Evolutionary conservation across 495 filamentous ascomycete species (phyloP), one percentile per base, ranked within the genome.

Genomic region (Penicillium crystallinum): DNA sequence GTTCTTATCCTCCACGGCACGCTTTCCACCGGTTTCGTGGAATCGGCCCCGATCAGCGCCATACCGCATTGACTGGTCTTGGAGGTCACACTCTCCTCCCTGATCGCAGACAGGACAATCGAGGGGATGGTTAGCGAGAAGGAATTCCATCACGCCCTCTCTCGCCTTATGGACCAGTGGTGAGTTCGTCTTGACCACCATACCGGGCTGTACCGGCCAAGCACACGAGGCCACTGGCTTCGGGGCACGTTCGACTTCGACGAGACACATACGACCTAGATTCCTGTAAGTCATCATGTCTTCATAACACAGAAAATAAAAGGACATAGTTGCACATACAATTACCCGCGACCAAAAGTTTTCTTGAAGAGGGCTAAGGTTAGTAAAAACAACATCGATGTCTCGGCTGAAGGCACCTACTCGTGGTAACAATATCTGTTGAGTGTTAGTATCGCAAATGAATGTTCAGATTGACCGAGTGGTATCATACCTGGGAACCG

Each of bases 101-200:
- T 98, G 93, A 67, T 98, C 93, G 72, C 93, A 98, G 67, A 98
- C 89, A 37, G 88, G 93, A 79, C 93, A 98, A 75, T 98, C 93
- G 58, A 98, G 81, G 12, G 93, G 93, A 69, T 98, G 93, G 63
- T 98, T 98, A 50, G 92, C 90, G 36, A 98, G 82, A 43, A 98
- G 78, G 63, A 98, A 98, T 66, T 98, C 93, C 93, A 97, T 98
- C 22, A 98, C 91, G 61, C 93, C 93, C 69, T 98, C 93, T 58
- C 93, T 82, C 48, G 93, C 93, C 76, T 98, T 97, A 78, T 98
- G 93, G 55, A 90, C 85, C 38, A 97, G 75, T 10, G 95, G 90
- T 42, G 92, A 96, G 70, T 96, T 88, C 43, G 93, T 98, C 81
- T 97, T 96, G 58, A 97, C 93, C 44, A 96, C 90, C 93, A 97